phyloP scores from a whole-genome alignment of 2,329 filamentous ascomycete species.

The Knufia petricola region DNA sequence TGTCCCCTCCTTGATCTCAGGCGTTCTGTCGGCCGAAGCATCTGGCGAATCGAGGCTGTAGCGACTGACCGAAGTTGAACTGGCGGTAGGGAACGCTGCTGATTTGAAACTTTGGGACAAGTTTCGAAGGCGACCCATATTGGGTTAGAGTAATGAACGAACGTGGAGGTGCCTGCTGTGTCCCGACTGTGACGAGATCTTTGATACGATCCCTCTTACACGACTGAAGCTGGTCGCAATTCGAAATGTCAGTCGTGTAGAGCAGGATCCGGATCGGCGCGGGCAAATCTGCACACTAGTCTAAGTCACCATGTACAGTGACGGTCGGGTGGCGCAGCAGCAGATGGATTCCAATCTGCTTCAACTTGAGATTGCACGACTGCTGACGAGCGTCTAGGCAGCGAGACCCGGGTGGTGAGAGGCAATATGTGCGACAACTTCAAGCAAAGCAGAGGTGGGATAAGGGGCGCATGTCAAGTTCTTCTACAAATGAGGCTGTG shows the following conservation, averaged over 20 bases:
- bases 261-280: background rate
- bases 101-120: slow-evolving; percentile 22
- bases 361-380: background rate
- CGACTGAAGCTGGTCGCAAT: background rate
- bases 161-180: background rate
- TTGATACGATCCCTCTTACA: background rate
- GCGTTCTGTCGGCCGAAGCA: slow-evolving; percentile 9
- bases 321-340: slow-evolving; percentile 5
- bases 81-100: slow-evolving; percentile 14
- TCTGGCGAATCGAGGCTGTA: slow-evolving; percentile 12
- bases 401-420: too few relatives aligned
- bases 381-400: too few relatives aligned
- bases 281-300: background rate
- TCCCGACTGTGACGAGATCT: background rate
- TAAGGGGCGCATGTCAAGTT: too few relatives aligned
- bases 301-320: slow-evolving; percentile 4
- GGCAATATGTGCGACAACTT: too few relatives aligned
- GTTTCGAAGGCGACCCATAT: slow-evolving; percentile 22
- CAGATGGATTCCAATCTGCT: background rate
- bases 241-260: background rate
- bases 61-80: slow-evolving; percentile 11
- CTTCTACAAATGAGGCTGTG: too few relatives aligned
- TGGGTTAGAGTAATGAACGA: slow-evolving; percentile 6
- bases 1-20: slow-evolving; percentile 14
- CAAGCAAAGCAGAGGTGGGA: too few relatives aligned